Evolutionary conservation across 306 rosid species (phyloP).

Genomic region (Rosa rugosa): DNA sequence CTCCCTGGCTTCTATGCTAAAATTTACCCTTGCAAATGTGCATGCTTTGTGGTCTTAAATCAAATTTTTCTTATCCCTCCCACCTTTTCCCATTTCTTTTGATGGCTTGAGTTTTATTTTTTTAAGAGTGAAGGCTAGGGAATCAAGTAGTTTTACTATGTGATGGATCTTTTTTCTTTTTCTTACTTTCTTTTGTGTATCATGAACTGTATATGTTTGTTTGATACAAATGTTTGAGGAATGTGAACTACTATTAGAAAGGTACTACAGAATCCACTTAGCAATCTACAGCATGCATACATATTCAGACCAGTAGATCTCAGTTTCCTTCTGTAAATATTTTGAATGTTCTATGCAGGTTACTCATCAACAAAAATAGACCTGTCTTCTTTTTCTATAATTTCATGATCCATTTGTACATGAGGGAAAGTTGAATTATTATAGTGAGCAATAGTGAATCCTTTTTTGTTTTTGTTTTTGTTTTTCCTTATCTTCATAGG

Average conservation of each 20-base stretch:
- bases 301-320: neutral
- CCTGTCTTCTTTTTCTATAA: neutral
- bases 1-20: neutral
- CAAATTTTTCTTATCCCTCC: neutral
- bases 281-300: neutral
- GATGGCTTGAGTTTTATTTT: neutral
- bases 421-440: neutral
- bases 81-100: neutral
- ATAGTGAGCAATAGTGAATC: neutral
- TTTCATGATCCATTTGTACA: neutral
- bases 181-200: neutral
- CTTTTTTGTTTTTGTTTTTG: neutral
- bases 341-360: neutral
- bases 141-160: neutral
- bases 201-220: neutral
- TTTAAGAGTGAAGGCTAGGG: neutral
- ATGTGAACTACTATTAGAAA: neutral
- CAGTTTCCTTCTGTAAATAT: neutral
- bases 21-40: neutral
- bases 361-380: neutral
- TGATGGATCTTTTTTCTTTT: neutral
- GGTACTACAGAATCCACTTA: neutral
- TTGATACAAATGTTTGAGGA: neutral
- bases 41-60: neutral
- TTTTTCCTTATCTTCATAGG: neutral